Conservation (phyloP, 345 rosid genomes). For the Eucalyptus victrix region DNA sequence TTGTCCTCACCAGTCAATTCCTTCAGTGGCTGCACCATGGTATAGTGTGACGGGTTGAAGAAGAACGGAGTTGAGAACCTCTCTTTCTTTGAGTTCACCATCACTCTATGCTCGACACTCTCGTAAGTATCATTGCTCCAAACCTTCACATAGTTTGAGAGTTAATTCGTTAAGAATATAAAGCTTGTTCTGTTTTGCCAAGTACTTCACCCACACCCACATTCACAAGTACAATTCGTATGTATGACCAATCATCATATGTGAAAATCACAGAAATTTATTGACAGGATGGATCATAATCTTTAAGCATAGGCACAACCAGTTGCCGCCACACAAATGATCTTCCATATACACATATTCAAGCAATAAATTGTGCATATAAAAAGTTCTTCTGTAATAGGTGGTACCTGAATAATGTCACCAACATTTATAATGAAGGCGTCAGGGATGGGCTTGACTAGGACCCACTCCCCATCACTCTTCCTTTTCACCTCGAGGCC, state of each 20-base stretch:
- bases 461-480: constrained; percentile 22
- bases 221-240: not conserved
- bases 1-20: constrained; percentile 24
- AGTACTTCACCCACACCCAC: not conserved
- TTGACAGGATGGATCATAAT: not conserved
- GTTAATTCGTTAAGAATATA: not conserved
- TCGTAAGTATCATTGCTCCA: constrained; percentile 67
- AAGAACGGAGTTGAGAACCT: constrained; percentile 58
- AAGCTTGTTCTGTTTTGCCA: not conserved
- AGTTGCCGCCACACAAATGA: not conserved
- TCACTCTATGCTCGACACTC: constrained; percentile 79
- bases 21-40: constrained; percentile 42
- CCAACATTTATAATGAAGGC: not conserved
- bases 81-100: constrained; percentile 47
- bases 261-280: not conserved
- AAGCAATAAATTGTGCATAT: not conserved
- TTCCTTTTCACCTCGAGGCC: constrained; percentile 19
- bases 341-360: too few relatives aligned
- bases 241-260: not conserved
- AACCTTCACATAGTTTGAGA: constrained; percentile 13
- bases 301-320: not conserved
- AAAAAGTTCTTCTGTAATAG: too few relatives aligned
- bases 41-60: constrained; percentile 46
- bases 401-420: not conserved
- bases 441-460: constrained; percentile 7